Evolutionary conservation across 805 yeast genomes (phyloP).

Genomic region (Metschnikowia colocasiae): DNA sequence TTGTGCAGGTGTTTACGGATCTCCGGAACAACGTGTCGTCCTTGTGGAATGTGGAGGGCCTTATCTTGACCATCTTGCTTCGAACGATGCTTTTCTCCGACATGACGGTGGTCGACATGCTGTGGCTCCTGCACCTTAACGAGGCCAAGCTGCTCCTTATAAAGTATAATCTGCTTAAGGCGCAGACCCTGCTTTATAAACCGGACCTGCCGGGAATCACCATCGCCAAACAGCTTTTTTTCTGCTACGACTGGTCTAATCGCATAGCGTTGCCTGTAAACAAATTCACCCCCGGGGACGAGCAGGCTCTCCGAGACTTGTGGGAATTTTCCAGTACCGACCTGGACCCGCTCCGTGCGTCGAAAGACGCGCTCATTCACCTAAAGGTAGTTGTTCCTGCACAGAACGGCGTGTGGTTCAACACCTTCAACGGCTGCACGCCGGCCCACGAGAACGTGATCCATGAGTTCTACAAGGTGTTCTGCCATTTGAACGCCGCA

Average conservation of each 20-base stretch:
- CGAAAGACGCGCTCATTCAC: slow-evolving; percentile 7
- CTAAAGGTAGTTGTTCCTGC: slow-evolving; percentile 17
- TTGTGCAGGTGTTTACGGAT: slow-evolving; percentile 20
- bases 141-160: slow-evolving; percentile 26
- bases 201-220: slow-evolving; percentile 20
- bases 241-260: slow-evolving; percentile 19
- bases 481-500: slow-evolving; percentile 8
- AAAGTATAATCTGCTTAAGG: slow-evolving; percentile 20
- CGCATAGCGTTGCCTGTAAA: slow-evolving; percentile 16
- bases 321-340: slow-evolving; percentile 4
- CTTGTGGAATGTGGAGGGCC: slow-evolving; percentile 24
- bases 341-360: background rate
- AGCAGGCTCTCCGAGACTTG: slow-evolving; percentile 7
- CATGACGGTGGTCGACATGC: slow-evolving; percentile 15
- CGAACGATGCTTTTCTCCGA: slow-evolving; percentile 25
- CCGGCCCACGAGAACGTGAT: slow-evolving; percentile 11
- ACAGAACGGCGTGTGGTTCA: slow-evolving; percentile 13
- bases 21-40: slow-evolving; percentile 14
- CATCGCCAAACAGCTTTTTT: slow-evolving; percentile 18
- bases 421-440: slow-evolving; percentile 14
- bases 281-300: slow-evolving; percentile 8
- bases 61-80: slow-evolving; percentile 24
- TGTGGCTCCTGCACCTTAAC: slow-evolving; percentile 26
- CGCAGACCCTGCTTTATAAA: slow-evolving; percentile 10
- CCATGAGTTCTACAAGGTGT: slow-evolving; percentile 13